Percentiles rank a stretch among this genome's conserved stretches.
These are phyloP conservation scores for Candida broadrunensis DNA, from an alignment of 805 yeast species.

Conservation along the genomic window DNA sequence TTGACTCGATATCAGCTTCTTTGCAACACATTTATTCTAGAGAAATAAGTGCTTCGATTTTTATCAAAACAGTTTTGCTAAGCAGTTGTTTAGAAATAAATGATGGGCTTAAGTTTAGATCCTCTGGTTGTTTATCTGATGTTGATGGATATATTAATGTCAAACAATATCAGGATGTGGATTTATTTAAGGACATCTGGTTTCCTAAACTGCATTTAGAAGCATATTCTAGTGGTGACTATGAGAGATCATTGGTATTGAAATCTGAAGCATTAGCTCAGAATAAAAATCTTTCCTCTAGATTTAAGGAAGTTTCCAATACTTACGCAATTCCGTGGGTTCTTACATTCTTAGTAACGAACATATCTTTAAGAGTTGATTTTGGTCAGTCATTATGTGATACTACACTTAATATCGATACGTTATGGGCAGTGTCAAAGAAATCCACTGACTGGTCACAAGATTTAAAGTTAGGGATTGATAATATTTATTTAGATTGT, in stretches of 20 bases:
- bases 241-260: not conserved
- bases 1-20: slow-evolving; percentile 63
- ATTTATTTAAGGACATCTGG: slow-evolving; percentile 84
- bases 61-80: slow-evolving; percentile 42
- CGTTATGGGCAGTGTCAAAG: slow-evolving; percentile 66
- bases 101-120: slow-evolving; percentile 37
- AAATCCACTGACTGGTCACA: slow-evolving; percentile 73
- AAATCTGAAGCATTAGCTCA: slow-evolving; percentile 8
- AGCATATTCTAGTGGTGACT: not conserved
- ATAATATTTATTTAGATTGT: slow-evolving; percentile 48
- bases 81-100: slow-evolving; percentile 48
- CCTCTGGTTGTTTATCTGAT: slow-evolving; percentile 52
- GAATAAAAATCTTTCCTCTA: slow-evolving; percentile 39
- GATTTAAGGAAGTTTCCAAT: slow-evolving; percentile 56
- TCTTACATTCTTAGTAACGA: slow-evolving; percentile 52
- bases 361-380: slow-evolving; percentile 58
- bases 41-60: slow-evolving; percentile 75
- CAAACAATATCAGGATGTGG: slow-evolving; percentile 84
- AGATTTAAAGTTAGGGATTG: slow-evolving; percentile 59
- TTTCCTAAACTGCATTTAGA: slow-evolving; percentile 35
- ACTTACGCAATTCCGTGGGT: slow-evolving; percentile 76
- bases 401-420: slow-evolving; percentile 50
- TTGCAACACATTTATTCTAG: slow-evolving; percentile 89
- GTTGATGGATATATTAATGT: slow-evolving; percentile 66
- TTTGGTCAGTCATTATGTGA: slow-evolving; percentile 83